Evolutionary conservation across 768 basidiomycete species (phyloP).

Genomic region (Crepidotus variabilis): DNA sequence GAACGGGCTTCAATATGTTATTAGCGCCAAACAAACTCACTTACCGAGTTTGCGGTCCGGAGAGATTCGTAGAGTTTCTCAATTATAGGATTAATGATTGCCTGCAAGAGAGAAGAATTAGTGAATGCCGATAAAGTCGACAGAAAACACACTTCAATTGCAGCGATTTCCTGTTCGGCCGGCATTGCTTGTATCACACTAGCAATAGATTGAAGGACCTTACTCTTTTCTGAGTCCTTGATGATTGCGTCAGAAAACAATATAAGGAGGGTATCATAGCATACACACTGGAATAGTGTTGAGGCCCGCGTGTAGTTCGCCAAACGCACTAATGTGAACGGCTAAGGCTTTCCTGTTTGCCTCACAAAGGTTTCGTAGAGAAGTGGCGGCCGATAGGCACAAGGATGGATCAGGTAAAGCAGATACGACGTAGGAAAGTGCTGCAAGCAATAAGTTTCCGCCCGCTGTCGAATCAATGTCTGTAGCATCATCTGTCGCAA

Average conservation of each 20-base stretch:
- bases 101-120: constrained; percentile 31
- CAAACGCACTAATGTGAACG: constrained; percentile 81
- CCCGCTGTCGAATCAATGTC: constrained; percentile 15
- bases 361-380: constrained; percentile 85
- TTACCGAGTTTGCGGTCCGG: constrained; percentile 46
- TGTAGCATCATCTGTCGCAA: constrained; percentile 43
- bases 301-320: constrained; percentile 75
- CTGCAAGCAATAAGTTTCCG: constrained; percentile 55
- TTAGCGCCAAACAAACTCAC: background rate
- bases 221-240: constrained; percentile 82
- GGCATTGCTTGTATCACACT: constrained; percentile 92
- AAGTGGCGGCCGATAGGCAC: constrained; percentile 72
- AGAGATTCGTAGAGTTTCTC: constrained; percentile 64
- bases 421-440: constrained; percentile 64
- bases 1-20: background rate
- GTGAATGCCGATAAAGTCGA: background rate
- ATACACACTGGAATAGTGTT: constrained; percentile 65
- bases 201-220: constrained; percentile 88
- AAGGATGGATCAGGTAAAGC: constrained; percentile 63
- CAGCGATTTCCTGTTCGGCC: constrained; percentile 70
- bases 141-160: constrained; percentile 54
- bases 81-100: constrained; percentile 73
- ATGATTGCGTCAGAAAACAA: background rate
- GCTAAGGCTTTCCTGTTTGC: constrained; percentile 83
- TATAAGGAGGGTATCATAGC: background rate